These are phyloP conservation scores for Eucalyptus globulus DNA, from an alignment of 345 rosid species.

Conservation along the genomic window DNA sequence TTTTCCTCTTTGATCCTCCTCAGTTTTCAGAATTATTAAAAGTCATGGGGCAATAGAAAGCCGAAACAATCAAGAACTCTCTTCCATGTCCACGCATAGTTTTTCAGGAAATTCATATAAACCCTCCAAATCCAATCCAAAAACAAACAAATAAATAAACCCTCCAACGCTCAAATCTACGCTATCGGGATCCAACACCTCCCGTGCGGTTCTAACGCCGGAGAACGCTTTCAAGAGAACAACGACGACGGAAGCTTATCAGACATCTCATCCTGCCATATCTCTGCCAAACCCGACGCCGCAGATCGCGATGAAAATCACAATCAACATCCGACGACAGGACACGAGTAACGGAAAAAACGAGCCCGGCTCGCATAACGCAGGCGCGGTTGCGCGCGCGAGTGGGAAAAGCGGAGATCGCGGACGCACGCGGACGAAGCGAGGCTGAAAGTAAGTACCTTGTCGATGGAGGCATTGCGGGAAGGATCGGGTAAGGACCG, in stretches of 20 bases:
- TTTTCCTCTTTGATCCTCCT: background rate
- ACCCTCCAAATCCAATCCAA: background rate
- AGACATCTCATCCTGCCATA: background rate
- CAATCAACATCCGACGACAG: background rate
- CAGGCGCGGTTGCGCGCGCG: background rate
- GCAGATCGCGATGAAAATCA: background rate
- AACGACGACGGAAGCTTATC: background rate
- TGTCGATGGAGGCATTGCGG: slow-evolving; percentile 31
- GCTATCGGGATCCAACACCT: background rate
- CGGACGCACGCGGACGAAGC: background rate
- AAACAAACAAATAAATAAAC: background rate
- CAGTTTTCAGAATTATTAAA: background rate
- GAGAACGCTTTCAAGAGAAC: background rate
- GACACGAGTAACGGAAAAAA: background rate
- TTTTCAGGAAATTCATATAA: background rate
- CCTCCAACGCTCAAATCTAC: background rate
- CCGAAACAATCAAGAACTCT: background rate
- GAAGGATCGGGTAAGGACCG: slow-evolving; percentile 44
- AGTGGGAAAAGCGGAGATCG: background rate
- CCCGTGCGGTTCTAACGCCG: background rate
- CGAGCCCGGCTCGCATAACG: background rate
- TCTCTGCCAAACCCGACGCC: background rate
- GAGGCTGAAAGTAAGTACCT: slow-evolving; percentile 17
- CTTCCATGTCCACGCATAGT: background rate
- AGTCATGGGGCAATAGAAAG: background rate